A percentile compares a stretch with the other conserved stretches of the same genome.
Conservation (phyloP, 228 moss, liverwort and hornwort species). For the Sphagnum fallax region DNA sequence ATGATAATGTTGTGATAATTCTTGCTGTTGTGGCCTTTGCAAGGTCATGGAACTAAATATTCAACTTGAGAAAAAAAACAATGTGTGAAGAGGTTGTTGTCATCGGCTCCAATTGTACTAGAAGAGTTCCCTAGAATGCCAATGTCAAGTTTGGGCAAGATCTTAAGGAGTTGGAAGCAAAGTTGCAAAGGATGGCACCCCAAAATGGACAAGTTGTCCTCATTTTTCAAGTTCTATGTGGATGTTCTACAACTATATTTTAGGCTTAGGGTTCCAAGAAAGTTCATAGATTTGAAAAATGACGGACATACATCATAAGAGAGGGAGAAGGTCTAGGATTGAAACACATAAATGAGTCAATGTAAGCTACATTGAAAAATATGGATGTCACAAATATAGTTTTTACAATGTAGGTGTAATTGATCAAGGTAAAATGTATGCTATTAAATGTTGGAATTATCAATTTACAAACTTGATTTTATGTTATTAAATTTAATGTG, state of each 20-base stretch:
- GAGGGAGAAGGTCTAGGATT: no score
- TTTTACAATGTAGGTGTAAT: no score
- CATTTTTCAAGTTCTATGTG: slow-evolving; percentile 68
- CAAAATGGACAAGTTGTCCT: slow-evolving; percentile 71
- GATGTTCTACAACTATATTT: slow-evolving; percentile 61
- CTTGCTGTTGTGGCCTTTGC: slow-evolving; percentile 58
- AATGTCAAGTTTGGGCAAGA: slow-evolving; percentile 54
- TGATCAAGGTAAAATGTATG: no score
- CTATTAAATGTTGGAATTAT: no score
- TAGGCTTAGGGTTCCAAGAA: slow-evolving; percentile 72
- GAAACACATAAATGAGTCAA: no score
- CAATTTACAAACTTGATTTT: no score
- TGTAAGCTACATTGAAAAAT: no score
- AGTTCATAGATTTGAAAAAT: slow-evolving; percentile 60
- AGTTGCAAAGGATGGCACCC: slow-evolving; percentile 70
- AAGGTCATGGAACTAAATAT: slow-evolving; percentile 74
- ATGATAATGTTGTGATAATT: slow-evolving; percentile 46
- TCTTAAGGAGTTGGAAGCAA: slow-evolving; percentile 79
- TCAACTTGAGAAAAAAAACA: slow-evolving; percentile 69
- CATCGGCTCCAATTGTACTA: neutral
- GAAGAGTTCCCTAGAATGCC: slow-evolving; percentile 63
- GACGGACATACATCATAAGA: slow-evolving; percentile 4
- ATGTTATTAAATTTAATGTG: no score
- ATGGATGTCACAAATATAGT: no score
- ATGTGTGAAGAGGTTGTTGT: slow-evolving; percentile 37